Evolutionary conservation across 139 green algal species (phyloP).

Genomic region (Chlorella sp.): DNA sequence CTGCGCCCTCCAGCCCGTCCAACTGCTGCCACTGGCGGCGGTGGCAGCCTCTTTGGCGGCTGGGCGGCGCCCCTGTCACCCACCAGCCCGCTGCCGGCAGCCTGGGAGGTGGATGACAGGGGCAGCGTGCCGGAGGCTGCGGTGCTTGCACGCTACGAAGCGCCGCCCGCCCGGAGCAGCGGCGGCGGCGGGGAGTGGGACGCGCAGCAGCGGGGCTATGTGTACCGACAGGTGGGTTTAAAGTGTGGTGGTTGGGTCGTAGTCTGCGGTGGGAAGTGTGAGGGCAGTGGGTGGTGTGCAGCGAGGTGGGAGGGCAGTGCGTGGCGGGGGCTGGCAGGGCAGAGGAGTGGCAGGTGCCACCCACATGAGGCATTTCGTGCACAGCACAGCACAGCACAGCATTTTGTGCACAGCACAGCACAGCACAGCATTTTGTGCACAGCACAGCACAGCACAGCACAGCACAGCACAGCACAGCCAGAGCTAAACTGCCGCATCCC

Average conservation of each 20-base stretch:
- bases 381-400: too few species aligned
- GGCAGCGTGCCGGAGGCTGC: neutral
- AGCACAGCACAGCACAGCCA: too few species aligned
- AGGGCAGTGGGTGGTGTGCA: neutral
- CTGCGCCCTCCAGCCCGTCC: neutral
- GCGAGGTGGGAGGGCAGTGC: neutral
- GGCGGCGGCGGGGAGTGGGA: neutral
- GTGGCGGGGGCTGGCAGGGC: too few species aligned
- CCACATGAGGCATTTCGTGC: too few species aligned
- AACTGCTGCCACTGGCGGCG: neutral
- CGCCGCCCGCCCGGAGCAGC: neutral
- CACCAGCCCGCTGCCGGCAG: neutral
- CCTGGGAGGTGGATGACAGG: neutral
- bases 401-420: too few species aligned
- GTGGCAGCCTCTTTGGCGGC: neutral
- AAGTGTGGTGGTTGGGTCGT: neutral
- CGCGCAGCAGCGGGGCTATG: neutral
- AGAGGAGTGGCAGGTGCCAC: too few species aligned
- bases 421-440: too few species aligned
- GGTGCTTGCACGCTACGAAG: neutral
- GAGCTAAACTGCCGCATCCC: too few species aligned
- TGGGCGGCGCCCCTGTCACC: neutral
- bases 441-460: too few species aligned
- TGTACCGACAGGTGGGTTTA: conserved; percentile 16
- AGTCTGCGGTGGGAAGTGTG: neutral